phyloP scores from a whole-genome alignment of 768 basidiomycete species.

The Kwoniella mangroviensis region DNA sequence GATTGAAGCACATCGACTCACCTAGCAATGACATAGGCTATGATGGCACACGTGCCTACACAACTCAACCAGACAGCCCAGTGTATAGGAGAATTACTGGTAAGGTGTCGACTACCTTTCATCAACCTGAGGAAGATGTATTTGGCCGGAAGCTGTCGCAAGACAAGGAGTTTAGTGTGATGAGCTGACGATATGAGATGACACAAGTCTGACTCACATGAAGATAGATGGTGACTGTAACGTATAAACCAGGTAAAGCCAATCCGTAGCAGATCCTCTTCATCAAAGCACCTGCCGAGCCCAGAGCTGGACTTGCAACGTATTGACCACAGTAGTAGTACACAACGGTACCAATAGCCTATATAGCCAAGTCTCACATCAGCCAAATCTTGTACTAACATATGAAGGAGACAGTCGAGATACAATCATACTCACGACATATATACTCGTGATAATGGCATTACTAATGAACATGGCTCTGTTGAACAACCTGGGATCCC shows the following conservation, averaged over 20 bases:
- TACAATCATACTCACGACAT: slow-evolving; percentile 29
- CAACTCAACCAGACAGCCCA: slow-evolving; percentile 41
- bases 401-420: too few species aligned
- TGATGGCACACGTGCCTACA: not conserved
- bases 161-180: not conserved
- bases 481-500: slow-evolving; percentile 53
- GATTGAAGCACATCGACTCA: not conserved
- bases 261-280: slow-evolving; percentile 50
- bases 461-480: slow-evolving; percentile 49
- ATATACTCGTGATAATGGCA: slow-evolving; percentile 43
- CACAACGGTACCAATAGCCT: slow-evolving; percentile 43
- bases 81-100: slow-evolving; percentile 33
- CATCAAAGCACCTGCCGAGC: slow-evolving; percentile 51
- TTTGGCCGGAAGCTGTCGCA: slow-evolving; percentile 20
- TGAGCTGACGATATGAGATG: not conserved
- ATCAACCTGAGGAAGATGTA: slow-evolving; percentile 47
- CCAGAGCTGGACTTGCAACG: slow-evolving; percentile 56
- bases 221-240: slow-evolving; percentile 37
- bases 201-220: slow-evolving; percentile 30
- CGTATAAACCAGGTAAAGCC: slow-evolving; percentile 40
- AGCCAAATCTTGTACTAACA: too few species aligned
- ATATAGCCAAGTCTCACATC: not conserved
- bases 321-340: slow-evolving; percentile 52
- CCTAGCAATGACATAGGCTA: slow-evolving; percentile 22
- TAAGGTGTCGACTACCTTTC: slow-evolving; percentile 36